These are phyloP conservation scores for Malus sylvestris DNA, from an alignment of 306 rosid species.

Conservation along the genomic window DNA sequence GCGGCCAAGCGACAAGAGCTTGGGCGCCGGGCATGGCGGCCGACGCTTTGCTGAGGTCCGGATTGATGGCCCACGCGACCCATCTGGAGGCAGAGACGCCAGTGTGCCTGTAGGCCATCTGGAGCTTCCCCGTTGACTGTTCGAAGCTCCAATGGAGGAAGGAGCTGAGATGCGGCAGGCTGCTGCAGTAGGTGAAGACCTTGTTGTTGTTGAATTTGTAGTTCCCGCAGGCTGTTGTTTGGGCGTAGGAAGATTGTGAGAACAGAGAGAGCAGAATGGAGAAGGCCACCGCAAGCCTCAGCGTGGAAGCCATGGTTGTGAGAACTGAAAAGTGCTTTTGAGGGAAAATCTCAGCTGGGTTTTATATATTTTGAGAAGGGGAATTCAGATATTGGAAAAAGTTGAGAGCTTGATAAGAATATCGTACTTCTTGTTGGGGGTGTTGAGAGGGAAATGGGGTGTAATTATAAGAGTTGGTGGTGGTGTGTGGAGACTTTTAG, in stretches of 20 bases:
- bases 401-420: background rate
- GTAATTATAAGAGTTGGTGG: slow-evolving; percentile 40
- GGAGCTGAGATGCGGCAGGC: slow-evolving; percentile 41
- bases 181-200: slow-evolving; percentile 27
- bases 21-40: slow-evolving; percentile 52
- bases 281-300: slow-evolving; percentile 22
- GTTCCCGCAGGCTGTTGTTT: background rate
- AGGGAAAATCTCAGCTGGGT: background rate
- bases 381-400: background rate
- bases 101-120: slow-evolving; percentile 48
- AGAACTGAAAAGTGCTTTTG: background rate
- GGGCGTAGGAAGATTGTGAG: slow-evolving; percentile 33
- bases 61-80: slow-evolving; percentile 75
- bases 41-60: background rate
- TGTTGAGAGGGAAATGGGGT: background rate
- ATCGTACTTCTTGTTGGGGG: background rate
- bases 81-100: slow-evolving; percentile 35
- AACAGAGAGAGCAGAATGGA: slow-evolving; percentile 23
- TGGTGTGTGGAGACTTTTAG: background rate
- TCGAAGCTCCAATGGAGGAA: slow-evolving; percentile 57
- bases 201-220: slow-evolving; percentile 27
- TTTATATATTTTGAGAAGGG: background rate
- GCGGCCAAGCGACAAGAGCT: slow-evolving; percentile 40
- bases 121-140: slow-evolving; percentile 26
- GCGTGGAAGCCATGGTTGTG: slow-evolving; percentile 26